These are phyloP conservation scores for Globisporangium spinosum DNA, from an alignment of 352 stramenopile genomes.

Conservation along the genomic window DNA sequence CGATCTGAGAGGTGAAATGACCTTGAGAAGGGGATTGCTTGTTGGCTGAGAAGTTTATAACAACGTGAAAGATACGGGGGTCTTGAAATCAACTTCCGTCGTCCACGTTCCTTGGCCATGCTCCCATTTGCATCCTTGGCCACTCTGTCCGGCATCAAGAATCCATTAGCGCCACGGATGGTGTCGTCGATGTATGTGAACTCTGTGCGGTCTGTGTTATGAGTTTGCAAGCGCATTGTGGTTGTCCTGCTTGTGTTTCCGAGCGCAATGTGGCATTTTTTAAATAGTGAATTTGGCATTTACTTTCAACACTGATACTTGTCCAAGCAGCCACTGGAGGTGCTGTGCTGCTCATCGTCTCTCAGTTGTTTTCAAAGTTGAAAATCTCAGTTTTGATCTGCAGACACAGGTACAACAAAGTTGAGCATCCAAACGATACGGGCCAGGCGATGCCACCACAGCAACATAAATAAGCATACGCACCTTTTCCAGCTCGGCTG, in stretches of 20 bases:
- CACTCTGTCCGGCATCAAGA: too few species aligned
- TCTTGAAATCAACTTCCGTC: too few species aligned
- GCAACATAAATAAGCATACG: not conserved
- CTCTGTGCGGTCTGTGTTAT: not conserved
- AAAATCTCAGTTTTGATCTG: constrained; percentile 10
- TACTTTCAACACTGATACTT: not conserved
- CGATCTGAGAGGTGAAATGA: too few species aligned
- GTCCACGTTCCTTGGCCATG: too few species aligned
- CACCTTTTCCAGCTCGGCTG: constrained; percentile 51
- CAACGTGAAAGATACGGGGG: too few species aligned
- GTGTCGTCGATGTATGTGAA: too few species aligned
- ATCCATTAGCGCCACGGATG: too few species aligned
- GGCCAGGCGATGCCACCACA: not conserved
- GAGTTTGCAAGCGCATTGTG: not conserved
- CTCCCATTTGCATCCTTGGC: too few species aligned
- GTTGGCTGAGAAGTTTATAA: too few species aligned
- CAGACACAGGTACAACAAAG: not conserved
- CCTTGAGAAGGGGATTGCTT: too few species aligned
- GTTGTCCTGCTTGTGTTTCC: not conserved
- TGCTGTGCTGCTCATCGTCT: not conserved
- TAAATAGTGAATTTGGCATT: not conserved
- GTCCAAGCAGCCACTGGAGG: not conserved
- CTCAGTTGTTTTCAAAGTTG: constrained; percentile 10
- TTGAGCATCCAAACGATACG: not conserved
- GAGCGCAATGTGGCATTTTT: not conserved